Evolutionary conservation across 768 basidiomycete genomes (phyloP), one percentile per base, ranked within the genome.

Genomic region (Exidia glandulosa): DNA sequence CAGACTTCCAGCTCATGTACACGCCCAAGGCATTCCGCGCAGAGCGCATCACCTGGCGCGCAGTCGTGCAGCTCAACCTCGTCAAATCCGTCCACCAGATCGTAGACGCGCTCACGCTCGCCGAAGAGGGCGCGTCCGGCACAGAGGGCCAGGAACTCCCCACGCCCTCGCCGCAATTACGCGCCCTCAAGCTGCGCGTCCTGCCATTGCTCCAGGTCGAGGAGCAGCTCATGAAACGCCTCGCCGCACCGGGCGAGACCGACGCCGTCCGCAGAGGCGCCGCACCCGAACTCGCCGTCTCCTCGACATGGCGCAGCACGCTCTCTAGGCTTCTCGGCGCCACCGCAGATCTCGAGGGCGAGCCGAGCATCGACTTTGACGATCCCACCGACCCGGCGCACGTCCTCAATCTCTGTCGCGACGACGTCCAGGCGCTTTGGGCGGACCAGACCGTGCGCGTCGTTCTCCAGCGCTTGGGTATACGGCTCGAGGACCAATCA

Each of bases 371-470:
- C 66, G 9, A 59, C 58, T 13, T 71, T 69, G 60, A 60, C 30
- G 61, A 57, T 12, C 59, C 41, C 45, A 72, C 74, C n/a, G 79
- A 85, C 56, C 79, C 81, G 1, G 79, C 79, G 0, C 67, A 75
- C 2, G 75, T 84, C 1, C 72, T 87, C 0, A 76, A 74, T 4
- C 79, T 79, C 0, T 79, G 80, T 60, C 74, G 74, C 14, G 76
- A 84, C 41, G 87, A 88, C 64, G 92, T 93, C 74, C 75, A 76
- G 57, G 72, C 80, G 1, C 74, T 91, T 0, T 88, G 87, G 86
- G 68, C 71, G 23, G 84, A 88, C 64, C 70, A 66, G n/a, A 67
- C 74, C 33, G 76, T 88, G 16, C 79, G 76, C 58, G 69, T 74
- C 3, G 73, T 81, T 25, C 65, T 88, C 34, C 75, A 71, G 59